Conservation (phyloP, 306 rosid genomes). For the Castanea crenata region DNA sequence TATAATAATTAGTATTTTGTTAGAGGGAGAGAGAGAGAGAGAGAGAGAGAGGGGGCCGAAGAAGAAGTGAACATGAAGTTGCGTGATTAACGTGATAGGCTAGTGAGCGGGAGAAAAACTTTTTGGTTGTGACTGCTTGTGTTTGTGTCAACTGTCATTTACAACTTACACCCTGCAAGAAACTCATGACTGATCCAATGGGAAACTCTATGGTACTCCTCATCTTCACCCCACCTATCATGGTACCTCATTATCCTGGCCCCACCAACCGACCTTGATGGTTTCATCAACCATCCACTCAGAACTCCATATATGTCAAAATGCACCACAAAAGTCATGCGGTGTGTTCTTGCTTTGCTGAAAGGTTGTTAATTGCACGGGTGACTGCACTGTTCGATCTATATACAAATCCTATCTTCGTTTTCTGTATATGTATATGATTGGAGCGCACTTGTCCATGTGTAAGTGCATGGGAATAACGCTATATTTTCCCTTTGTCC, state of each 20-base stretch:
- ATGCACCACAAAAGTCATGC: neutral
- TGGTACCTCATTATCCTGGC: neutral
- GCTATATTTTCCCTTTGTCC: too few species aligned
- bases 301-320: neutral
- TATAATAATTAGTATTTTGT: neutral
- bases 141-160: slow-evolving; percentile 40
- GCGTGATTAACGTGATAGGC: slow-evolving; percentile 70
- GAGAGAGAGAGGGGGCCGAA: slow-evolving; percentile 14
- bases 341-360: neutral
- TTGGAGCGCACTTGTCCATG: too few species aligned
- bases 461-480: too few species aligned
- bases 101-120: slow-evolving; percentile 25
- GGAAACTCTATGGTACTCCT: slow-evolving; percentile 17
- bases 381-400: too few species aligned
- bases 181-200: slow-evolving; percentile 46
- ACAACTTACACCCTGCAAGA: slow-evolving; percentile 50
- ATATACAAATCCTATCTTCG: too few species aligned
- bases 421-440: too few species aligned
- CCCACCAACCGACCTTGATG: neutral
- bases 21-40: slow-evolving; percentile 19
- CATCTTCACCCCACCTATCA: slow-evolving; percentile 29
- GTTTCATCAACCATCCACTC: neutral
- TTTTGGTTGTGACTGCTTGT: slow-evolving; percentile 8
- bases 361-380: neutral
- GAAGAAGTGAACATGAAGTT: slow-evolving; percentile 35